Evolutionary conservation across 768 basidiomycete species (phyloP).

Genomic region (Suillus brevipes): DNA sequence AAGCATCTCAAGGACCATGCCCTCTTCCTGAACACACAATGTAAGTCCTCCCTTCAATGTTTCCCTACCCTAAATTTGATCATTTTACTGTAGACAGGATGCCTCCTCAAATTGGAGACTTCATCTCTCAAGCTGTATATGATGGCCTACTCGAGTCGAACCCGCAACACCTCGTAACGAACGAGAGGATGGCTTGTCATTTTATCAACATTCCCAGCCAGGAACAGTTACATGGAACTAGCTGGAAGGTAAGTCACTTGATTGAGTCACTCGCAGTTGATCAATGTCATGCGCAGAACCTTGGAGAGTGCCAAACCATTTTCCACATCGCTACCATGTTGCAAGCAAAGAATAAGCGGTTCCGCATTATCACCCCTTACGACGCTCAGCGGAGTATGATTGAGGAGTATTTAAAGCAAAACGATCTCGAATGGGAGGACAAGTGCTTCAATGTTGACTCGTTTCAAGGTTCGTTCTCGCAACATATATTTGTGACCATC

Average conservation of each 20-base stretch:
- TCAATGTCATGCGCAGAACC: slow-evolving; percentile 47
- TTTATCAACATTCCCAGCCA: slow-evolving; percentile 59
- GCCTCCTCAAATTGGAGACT: slow-evolving; percentile 75
- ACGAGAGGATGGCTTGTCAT: slow-evolving; percentile 47
- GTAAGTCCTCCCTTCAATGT: slow-evolving; percentile 40
- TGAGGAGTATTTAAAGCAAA: slow-evolving; percentile 52
- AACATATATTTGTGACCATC: slow-evolving; percentile 1
- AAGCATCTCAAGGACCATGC: slow-evolving; percentile 50
- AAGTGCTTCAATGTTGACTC: slow-evolving; percentile 78
- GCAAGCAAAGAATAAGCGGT: slow-evolving; percentile 48
- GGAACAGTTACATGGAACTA: slow-evolving; percentile 38
- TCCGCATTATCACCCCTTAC: slow-evolving; percentile 79
- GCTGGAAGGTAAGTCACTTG: slow-evolving; percentile 37
- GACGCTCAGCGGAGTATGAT: slow-evolving; percentile 65
- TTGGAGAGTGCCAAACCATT: slow-evolving; percentile 53
- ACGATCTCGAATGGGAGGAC: slow-evolving; percentile 59
- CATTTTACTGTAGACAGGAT: slow-evolving; percentile 61
- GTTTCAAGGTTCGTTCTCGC: slow-evolving; percentile 62
- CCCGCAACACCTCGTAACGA: slow-evolving; percentile 48
- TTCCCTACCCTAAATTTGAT: slow-evolving; percentile 9
- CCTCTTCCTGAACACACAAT: slow-evolving; percentile 71
- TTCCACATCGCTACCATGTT: slow-evolving; percentile 59
- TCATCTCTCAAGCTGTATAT: slow-evolving; percentile 73
- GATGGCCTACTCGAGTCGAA: slow-evolving; percentile 56
- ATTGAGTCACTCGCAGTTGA: slow-evolving; percentile 3